These are phyloP conservation scores for Plasmodium yoelii DNA, from an alignment of 169 alveolate genomes.

Conservation along the genomic window DNA sequence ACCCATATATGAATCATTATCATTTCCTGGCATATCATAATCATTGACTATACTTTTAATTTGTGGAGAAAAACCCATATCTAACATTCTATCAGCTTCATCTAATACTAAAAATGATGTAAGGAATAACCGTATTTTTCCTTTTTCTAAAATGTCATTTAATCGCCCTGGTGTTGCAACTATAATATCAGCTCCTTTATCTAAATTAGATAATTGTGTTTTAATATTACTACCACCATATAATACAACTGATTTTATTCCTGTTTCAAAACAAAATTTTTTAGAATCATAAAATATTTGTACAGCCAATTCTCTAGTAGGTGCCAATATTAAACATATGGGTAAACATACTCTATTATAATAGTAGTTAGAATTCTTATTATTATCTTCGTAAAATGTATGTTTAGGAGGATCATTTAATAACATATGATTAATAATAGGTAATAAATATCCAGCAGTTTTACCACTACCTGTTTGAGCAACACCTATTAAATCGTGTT, in stretches of 20 bases:
- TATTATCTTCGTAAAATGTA: slow-evolving; percentile 39
- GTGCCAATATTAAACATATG: slow-evolving; percentile 92
- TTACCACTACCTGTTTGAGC: slow-evolving; percentile 99
- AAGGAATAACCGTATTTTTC: slow-evolving; percentile 83
- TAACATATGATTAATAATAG: slow-evolving; percentile 93
- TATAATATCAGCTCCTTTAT: slow-evolving; percentile 95
- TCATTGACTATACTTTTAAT: slow-evolving; percentile 88
- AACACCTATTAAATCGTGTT: slow-evolving; percentile 96
- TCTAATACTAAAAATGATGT: slow-evolving; percentile 92
- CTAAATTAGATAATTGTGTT: slow-evolving; percentile 91
- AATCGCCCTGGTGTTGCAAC: slow-evolving; percentile 98
- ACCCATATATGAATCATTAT: slow-evolving; percentile 30
- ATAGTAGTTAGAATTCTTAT: slow-evolving; percentile 55
- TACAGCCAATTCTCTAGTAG: slow-evolving; percentile 98
- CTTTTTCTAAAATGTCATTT: slow-evolving; percentile 90
- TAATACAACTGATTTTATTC: slow-evolving; percentile 92
- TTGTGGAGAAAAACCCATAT: slow-evolving; percentile 96
- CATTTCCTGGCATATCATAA: slow-evolving; percentile 86
- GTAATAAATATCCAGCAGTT: slow-evolving; percentile 98
- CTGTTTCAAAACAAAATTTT: slow-evolving; percentile 92
- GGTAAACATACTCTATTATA: slow-evolving; percentile 80
- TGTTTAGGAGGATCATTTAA: slow-evolving; percentile 89
- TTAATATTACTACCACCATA: slow-evolving; percentile 95
- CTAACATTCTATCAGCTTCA: slow-evolving; percentile 97
- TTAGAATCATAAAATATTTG: slow-evolving; percentile 94